Evolutionary conservation across 768 basidiomycete species (phyloP), one percentile per base, ranked within the genome.

Genomic region (Lactarius psammicola): DNA sequence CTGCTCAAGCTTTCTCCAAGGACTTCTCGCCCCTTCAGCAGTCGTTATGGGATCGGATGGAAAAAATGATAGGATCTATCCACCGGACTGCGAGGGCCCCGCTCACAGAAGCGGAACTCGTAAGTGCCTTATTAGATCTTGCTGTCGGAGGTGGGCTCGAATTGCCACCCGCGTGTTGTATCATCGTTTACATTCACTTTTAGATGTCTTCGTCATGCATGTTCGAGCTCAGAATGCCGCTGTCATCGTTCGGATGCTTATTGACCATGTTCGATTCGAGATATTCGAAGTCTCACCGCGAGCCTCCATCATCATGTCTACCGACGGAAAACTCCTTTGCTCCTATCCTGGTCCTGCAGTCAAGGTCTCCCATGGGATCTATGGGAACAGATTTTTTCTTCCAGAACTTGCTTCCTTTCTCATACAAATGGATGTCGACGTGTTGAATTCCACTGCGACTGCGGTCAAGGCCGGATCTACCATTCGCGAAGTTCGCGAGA

Each of bases 211-310:
- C 51, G 53, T 17, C 4, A 65, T 55, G 58, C 53, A 65, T 30
- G 40, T 65, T 18, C 64, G 64, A 1, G 51, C 64, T 51, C 64
- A 65, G 11, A 65, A 65, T 20, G 64, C 58, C n/a, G 40, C 18
- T 18, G 23, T 65, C 11, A 6, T 65, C 7, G 33, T 65, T 20
- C 64, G 64, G 40, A 28, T n/a, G 3, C 59, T 26, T 23, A 10
- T 18, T 4, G 18, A 65, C 15, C 28, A 30, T 13, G 59, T 60
- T 56, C 64, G 40, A n/a, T 65, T 64, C 63, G 63, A 49, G 49
- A 49, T 49, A 0, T 85, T 85, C 62, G 80, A 84, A 68, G 74
- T 79, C 9, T 79, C 80, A 0, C 76, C 81, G 1, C 69, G 71
- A 33, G 68, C 76, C 1, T 71, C 68, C n/a, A 63, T 63, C 7